Base-by-base conservation (phyloP, 176 grass and related monocot species). In the Juncus inflexus region DNA sequence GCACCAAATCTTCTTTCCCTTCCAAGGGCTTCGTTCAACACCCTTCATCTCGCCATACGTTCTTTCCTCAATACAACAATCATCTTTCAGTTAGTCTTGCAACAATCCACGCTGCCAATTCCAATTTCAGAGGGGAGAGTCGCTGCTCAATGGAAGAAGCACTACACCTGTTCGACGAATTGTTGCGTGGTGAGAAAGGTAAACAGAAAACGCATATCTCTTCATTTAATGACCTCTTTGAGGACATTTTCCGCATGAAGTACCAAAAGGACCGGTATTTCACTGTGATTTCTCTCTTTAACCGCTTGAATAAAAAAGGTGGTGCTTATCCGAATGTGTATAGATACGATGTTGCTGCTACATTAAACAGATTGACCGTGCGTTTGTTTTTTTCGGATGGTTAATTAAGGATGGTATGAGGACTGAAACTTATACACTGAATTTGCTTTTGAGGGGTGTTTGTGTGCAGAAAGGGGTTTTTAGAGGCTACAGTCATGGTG, bases 271-370 rank as follows among this genome's bases (percentile, higher is more conserved):
- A 51, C 3, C 15, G 43, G 45, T 66, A 35, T 6, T 12, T 28
- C 15, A 5, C 40, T 12, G 11, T 66, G 19, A 50, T 66, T 66
- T 66, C 63, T 28, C 63, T 66, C 9, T 66, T 66, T 47, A 51
- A 28, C 42, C 15, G 15, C 7, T 66, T 66, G 51, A 66, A 3
- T 12, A 40, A 40, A 12, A 8, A 41, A 35, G 43, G 35, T 50
- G 42, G 63, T 3, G 51, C 51, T 47, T 12, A 35, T 36, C 63
- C 43, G 19, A 12, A 66, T 51, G 42, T 4, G n/a, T 13, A 52
- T 66, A 66, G 40, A 41, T 66, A 66, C n/a, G 37, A 39, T 66
- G 45, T 47, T 66, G 63, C 14, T 15, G 11, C 42, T 47, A 19
- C 5, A 66, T 47, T 4, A 66, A 66, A 50, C 63, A 47, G 9